phyloP scores from a whole-genome alignment of 1,284 basidiomycete species.

The Takashimella tepidaria region DNA sequence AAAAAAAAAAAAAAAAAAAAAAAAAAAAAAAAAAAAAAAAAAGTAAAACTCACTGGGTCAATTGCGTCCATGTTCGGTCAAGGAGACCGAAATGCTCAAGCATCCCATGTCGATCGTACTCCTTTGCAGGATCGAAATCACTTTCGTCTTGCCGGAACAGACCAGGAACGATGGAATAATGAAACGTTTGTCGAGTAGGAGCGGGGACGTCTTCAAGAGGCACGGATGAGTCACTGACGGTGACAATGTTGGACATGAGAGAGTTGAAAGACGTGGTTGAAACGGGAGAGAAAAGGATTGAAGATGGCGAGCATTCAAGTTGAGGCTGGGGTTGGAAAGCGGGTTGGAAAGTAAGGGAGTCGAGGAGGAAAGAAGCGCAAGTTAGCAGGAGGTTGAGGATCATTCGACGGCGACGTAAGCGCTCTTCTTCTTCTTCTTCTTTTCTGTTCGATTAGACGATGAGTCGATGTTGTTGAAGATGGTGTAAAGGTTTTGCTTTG shows the following conservation, averaged over 20 bases:
- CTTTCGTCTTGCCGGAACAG: conserved; percentile 19
- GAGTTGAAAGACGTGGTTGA: neutral
- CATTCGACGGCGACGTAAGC: too few relatives aligned
- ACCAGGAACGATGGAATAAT: conserved; percentile 25
- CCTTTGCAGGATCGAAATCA: conserved; percentile 17
- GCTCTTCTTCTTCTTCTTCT: too few relatives aligned
- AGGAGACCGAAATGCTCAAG: conserved; percentile 31
- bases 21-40: too few relatives aligned
- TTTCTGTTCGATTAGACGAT: too few relatives aligned
- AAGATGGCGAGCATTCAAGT: too few relatives aligned
- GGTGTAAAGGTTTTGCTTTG: too few relatives aligned
- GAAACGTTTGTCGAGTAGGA: neutral
- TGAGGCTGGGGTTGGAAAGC: neutral
- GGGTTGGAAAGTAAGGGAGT: neutral
- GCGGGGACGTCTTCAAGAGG: neutral
- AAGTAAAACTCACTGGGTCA: conserved; percentile 15
- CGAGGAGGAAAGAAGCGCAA: neutral
- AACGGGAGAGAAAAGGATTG: neutral
- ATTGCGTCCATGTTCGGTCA: conserved; percentile 28
- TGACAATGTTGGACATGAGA: too few relatives aligned
- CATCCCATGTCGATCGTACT: conserved; percentile 26
- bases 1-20: too few relatives aligned
- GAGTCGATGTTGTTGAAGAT: too few relatives aligned
- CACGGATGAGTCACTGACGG: too few relatives aligned
- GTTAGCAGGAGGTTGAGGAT: neutral